phyloP scores from a whole-genome alignment of 148 eudicot genomes.

The Hydrangea macrophylla region DNA sequence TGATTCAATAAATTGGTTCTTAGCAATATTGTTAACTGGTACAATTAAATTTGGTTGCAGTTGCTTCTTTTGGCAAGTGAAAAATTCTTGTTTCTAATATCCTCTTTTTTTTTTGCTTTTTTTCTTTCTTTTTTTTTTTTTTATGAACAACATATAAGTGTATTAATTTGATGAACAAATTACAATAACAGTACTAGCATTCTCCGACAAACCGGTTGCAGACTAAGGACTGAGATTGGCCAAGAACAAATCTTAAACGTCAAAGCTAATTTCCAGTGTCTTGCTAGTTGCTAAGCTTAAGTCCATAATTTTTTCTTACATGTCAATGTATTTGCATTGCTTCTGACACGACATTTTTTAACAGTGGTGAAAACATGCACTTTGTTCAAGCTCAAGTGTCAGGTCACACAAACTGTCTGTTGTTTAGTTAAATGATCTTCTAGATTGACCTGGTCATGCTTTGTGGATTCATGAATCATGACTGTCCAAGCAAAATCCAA shows the following conservation, averaged over 20 bases:
- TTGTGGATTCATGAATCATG: no score
- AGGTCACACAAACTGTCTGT: neutral
- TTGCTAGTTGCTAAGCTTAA: constrained; percentile 4
- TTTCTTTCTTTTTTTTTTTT: no score
- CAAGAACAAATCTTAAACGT: no score
- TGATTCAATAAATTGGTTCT: neutral
- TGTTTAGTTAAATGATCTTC: neutral
- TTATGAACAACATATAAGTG: no score
- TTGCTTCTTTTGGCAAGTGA: neutral
- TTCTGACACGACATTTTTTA: neutral
- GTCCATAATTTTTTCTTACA: neutral
- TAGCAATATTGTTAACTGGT: neutral
- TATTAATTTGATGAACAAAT: no score
- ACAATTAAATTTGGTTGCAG: neutral
- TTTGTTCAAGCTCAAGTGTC: no score
- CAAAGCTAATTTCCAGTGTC: no score
- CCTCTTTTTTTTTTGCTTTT: neutral
- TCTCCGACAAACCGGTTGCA: no score
- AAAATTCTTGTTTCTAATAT: no score
- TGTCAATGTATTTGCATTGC: neutral
- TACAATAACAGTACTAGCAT: no score
- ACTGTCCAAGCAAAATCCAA: no score
- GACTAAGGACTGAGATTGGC: no score
- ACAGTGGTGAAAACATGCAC: neutral
- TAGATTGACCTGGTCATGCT: neutral